phyloP scores from a whole-genome alignment of 208 protist species.

The Crithidia bombi region DNA sequence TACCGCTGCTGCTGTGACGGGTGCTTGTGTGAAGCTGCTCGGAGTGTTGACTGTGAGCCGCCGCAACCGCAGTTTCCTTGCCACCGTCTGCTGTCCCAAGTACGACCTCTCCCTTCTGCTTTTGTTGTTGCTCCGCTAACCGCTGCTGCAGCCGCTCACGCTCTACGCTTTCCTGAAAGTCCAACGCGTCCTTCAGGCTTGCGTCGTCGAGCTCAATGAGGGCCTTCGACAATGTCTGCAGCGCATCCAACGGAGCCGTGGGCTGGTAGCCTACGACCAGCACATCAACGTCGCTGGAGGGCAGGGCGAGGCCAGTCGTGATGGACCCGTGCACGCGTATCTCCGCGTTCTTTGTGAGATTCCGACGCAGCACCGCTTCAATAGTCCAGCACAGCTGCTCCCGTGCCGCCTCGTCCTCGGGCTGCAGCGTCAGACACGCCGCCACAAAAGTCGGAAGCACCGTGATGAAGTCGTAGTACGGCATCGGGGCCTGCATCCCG shows the following conservation, averaged over 20 bases:
- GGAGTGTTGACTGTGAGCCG: too few species aligned
- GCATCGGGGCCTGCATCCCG: slow-evolving; percentile 8
- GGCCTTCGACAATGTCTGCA: slow-evolving; percentile 63
- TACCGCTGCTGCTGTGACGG: slow-evolving; percentile 9
- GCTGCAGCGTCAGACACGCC: slow-evolving; percentile 57
- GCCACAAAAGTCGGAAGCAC: slow-evolving; percentile 65
- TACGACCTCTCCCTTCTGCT: not conserved
- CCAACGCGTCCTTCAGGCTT: slow-evolving; percentile 38
- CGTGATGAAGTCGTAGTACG: slow-evolving; percentile 63
- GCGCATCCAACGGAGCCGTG: slow-evolving; percentile 63
- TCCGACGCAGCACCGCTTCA: slow-evolving; percentile 48
- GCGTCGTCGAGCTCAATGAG: slow-evolving; percentile 56
- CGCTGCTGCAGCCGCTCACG: slow-evolving; percentile 33
- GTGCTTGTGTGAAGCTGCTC: slow-evolving; percentile 1
- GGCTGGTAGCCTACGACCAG: slow-evolving; percentile 77
- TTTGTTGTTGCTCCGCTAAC: slow-evolving; percentile 3
- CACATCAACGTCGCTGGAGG: slow-evolving; percentile 86
- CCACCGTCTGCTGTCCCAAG: not conserved
- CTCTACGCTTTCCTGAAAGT: slow-evolving; percentile 33
- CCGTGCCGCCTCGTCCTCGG: slow-evolving; percentile 47
- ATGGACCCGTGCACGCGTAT: slow-evolving; percentile 82
- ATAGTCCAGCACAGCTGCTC: slow-evolving; percentile 68
- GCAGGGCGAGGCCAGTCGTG: slow-evolving; percentile 75
- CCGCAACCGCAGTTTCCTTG: not conserved
- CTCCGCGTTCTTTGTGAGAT: slow-evolving; percentile 42